Evolutionary conservation across 2,329 filamentous ascomycete genomes (phyloP).

Genomic region (Furcasterigmium furcatum): DNA sequence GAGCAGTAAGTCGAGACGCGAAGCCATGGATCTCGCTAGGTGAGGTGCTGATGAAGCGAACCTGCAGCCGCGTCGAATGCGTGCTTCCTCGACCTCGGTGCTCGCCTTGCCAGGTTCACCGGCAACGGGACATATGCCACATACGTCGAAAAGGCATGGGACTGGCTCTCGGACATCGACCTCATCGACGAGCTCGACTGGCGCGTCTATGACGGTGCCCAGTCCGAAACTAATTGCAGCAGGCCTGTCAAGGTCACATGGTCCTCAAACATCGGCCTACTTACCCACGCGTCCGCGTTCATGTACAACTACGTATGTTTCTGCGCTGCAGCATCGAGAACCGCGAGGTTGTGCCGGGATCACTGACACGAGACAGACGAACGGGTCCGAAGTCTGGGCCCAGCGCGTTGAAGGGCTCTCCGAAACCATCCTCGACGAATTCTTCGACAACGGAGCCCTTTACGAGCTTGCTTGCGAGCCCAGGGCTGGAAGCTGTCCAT

Average conservation of each 20-base stretch:
- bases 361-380: constrained; percentile 16
- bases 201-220: constrained; percentile 56
- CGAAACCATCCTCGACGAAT: constrained; percentile 32
- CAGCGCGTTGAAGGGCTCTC: constrained; percentile 37
- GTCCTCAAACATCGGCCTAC: constrained; percentile 50
- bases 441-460: constrained; percentile 53
- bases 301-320: constrained; percentile 51
- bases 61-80: constrained; percentile 38
- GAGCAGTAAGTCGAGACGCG: constrained; percentile 28
- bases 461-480: constrained; percentile 60
- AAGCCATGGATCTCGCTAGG: constrained; percentile 21
- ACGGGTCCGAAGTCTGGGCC: constrained; percentile 14
- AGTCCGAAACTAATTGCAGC: constrained; percentile 45
- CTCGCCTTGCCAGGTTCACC: constrained; percentile 61
- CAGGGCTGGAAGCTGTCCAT: constrained; percentile 43
- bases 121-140: constrained; percentile 52
- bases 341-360: constrained; percentile 27
- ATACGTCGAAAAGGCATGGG: constrained; percentile 52
- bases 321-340: neutral
- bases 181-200: constrained; percentile 53
- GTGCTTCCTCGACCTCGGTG: constrained; percentile 46
- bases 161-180: constrained; percentile 49
- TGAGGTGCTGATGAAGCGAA: neutral
- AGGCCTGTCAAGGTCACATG: constrained; percentile 45
- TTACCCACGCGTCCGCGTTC: constrained; percentile 51